A percentile compares a stretch with the other conserved stretches of the same genome.
Evolutionary conservation across 345 rosid species (phyloP).

Genomic region (Populus ilicifolia): DNA sequence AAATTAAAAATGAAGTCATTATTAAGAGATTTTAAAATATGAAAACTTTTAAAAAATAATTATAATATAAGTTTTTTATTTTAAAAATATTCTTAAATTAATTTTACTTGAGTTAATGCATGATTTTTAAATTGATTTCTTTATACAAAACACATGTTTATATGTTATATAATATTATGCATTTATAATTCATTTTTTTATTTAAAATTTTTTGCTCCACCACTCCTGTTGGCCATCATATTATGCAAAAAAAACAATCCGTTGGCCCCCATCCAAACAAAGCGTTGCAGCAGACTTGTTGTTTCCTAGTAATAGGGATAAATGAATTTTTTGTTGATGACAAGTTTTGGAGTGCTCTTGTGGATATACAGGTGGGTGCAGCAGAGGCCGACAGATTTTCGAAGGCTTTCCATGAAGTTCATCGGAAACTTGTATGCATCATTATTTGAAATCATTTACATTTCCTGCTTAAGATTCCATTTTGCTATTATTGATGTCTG

Average conservation of each 20-base stretch:
- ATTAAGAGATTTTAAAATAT: too few relatives aligned
- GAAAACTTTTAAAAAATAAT: too few relatives aligned
- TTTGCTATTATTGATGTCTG: background rate
- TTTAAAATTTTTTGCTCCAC: too few relatives aligned
- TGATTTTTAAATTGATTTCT: too few relatives aligned
- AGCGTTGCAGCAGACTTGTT: background rate
- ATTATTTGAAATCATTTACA: background rate
- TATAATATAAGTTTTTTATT: too few relatives aligned
- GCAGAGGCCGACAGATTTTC: slow-evolving; percentile 75
- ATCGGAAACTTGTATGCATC: slow-evolving; percentile 65
- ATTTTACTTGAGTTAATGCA: too few relatives aligned
- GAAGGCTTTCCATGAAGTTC: slow-evolving; percentile 64
- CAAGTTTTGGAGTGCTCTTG: background rate
- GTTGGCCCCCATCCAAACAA: background rate
- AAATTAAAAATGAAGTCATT: too few relatives aligned
- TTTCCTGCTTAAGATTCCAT: background rate
- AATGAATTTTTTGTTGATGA: background rate
- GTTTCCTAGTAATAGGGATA: background rate
- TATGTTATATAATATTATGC: too few relatives aligned
- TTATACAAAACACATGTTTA: too few relatives aligned
- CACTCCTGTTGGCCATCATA: background rate
- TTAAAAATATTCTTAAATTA: too few relatives aligned
- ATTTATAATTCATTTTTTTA: too few relatives aligned
- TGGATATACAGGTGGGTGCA: slow-evolving; percentile 49
- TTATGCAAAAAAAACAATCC: background rate